A percentile compares a stretch with the other conserved stretches of the same genome.
phyloP scores from a whole-genome alignment of 1,139 yeast genomes.

The Hanseniaspora gamundiae region DNA sequence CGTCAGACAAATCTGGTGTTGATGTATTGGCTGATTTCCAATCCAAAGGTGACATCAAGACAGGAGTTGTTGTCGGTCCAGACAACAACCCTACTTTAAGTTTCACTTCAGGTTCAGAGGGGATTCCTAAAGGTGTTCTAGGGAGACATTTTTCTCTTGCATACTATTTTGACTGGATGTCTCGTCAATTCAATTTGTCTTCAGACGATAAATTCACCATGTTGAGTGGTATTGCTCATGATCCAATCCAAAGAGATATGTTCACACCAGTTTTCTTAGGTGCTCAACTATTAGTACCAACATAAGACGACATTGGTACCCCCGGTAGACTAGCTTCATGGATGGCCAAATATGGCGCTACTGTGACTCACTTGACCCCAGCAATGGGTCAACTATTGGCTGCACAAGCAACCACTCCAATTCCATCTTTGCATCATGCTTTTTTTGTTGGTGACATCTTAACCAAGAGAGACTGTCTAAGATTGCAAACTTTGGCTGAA shows the following conservation, averaged over 20 bases:
- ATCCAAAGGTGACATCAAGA: slow-evolving; percentile 38
- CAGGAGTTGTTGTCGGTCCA: slow-evolving; percentile 95
- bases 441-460: slow-evolving; percentile 96
- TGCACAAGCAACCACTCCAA: slow-evolving; percentile 88
- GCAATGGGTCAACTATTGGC: slow-evolving; percentile 98
- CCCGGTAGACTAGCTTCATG: slow-evolving; percentile 96
- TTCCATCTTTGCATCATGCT: slow-evolving; percentile 84
- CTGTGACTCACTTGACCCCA: slow-evolving; percentile 95
- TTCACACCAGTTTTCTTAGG: slow-evolving; percentile 95
- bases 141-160: slow-evolving; percentile 97
- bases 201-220: slow-evolving; percentile 84
- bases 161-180: slow-evolving; percentile 98
- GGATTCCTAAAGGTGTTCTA: slow-evolving; percentile 94
- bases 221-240: slow-evolving; percentile 98
- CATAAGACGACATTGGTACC: slow-evolving; percentile 94
- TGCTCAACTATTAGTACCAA: slow-evolving; percentile 84
- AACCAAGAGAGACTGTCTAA: slow-evolving; percentile 90
- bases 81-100: slow-evolving; percentile 94
- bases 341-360: slow-evolving; percentile 87
- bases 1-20: slow-evolving; percentile 14
- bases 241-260: slow-evolving; percentile 98
- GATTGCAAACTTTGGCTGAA: slow-evolving; percentile 83
- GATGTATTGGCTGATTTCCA: slow-evolving; percentile 45
- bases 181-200: slow-evolving; percentile 64
- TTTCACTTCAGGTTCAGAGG: slow-evolving; percentile 97